Conservation (phyloP, 1,284 basidiomycete genomes). For the Abortiporus biennis region DNA sequence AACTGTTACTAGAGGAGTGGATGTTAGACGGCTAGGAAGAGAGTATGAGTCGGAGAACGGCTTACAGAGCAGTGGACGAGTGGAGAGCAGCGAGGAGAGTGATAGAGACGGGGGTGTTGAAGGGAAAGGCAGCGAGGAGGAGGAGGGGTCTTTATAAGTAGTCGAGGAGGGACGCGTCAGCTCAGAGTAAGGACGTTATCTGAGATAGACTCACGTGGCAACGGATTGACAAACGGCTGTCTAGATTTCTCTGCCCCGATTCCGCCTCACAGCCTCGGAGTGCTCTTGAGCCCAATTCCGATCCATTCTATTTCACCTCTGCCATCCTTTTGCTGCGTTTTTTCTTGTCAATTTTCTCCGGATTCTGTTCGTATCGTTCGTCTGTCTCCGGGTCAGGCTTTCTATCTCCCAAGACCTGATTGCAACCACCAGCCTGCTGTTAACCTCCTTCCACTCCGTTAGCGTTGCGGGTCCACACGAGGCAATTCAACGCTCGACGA, state of each 20-base stretch:
- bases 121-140: constrained; percentile 13
- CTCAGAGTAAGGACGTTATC: constrained; percentile 22
- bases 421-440: neutral
- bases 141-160: constrained; percentile 22
- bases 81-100: constrained; percentile 3
- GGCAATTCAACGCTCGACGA: neutral
- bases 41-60: neutral
- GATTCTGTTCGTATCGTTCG: neutral
- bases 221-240: constrained; percentile 15
- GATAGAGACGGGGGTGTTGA: constrained; percentile 13
- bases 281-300: too few species aligned
- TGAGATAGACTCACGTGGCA: constrained; percentile 28
- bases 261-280: constrained; percentile 10
- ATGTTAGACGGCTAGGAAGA: constrained; percentile 4
- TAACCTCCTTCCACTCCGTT: neutral
- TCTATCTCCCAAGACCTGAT: neutral
- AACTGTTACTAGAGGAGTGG: constrained; percentile 3
- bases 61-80: constrained; percentile 12
- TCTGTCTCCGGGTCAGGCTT: neutral
- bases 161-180: constrained; percentile 32
- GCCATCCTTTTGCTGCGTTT: constrained; percentile 1
- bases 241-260: constrained; percentile 19
- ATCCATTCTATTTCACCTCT: constrained; percentile 1
- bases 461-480: neutral
- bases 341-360: neutral